phyloP scores from a whole-genome alignment of 129 eudicot genomes.

The Pseudognaphalium luteoalbum region DNA sequence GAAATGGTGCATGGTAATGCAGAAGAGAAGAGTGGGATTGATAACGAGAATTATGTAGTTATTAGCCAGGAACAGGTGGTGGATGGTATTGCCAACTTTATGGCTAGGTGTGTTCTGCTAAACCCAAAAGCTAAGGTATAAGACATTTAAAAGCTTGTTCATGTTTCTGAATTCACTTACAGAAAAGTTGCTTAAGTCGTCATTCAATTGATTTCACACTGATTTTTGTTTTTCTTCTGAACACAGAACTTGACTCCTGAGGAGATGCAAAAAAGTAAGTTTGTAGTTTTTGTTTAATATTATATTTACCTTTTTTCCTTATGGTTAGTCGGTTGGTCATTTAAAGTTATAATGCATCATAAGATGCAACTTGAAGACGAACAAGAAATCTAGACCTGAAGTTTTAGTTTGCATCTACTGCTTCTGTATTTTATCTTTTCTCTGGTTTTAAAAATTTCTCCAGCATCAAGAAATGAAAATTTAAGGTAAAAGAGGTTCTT shows the following conservation, averaged over 20 bases:
- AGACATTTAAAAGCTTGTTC: not conserved
- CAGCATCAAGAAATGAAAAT: not conserved
- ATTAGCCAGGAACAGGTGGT: conserved; percentile 85
- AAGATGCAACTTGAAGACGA: not conserved
- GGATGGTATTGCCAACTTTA: conserved; percentile 83
- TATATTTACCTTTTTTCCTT: not conserved
- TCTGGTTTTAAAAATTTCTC: not conserved
- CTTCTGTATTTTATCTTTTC: not conserved
- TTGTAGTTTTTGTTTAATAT: conserved; percentile 2
- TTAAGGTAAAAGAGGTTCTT: not conserved
- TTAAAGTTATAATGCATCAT: not conserved
- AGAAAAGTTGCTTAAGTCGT: not conserved
- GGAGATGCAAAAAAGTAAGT: conserved; percentile 81
- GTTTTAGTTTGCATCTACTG: conserved; percentile 6
- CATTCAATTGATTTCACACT: conserved; percentile 11
- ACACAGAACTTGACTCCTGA: conserved; percentile 78
- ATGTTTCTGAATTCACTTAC: not conserved
- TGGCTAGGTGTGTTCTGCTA: conserved; percentile 81
- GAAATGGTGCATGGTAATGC: conserved; percentile 58
- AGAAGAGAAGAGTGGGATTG: conserved; percentile 85
- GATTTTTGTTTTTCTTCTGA: conserved; percentile 11
- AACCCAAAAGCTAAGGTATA: conserved; percentile 80
- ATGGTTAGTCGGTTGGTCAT: not conserved
- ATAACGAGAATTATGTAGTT: conserved; percentile 74
- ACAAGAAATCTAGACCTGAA: conserved; percentile 1